Evolutionary conservation across 176 grass and related monocot genomes (phyloP), one percentile per base, ranked within the genome.

Genomic region (Zoysia pacifica): DNA sequence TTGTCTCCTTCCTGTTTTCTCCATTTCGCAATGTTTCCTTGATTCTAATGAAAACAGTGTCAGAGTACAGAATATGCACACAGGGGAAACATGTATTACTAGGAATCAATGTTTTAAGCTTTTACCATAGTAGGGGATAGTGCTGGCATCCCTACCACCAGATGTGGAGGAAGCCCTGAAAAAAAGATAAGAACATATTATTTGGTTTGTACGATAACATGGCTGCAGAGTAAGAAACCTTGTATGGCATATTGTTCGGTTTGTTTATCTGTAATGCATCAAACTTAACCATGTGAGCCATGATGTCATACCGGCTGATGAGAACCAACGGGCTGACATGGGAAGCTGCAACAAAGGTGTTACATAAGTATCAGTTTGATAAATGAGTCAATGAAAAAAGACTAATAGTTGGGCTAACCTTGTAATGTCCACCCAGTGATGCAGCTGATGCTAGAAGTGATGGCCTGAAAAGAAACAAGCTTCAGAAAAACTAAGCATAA

Each of bases 81-180:
- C 48, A 49, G 48, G 47, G 11, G 11, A 11, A 49, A 49, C 48
- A 49, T 49, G 48, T 9, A 49, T 49, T 49, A 49, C 9, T 48
- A 28, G 28, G 28, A 28, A 79, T 67, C 58, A 60, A 62, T 69
- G 10, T 67, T 28, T 87, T 39, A 82, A 63, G 52, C 5, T 63
- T 66, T 89, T 80, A 98, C 96, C 92, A 98, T 98, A 75, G 92
- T 95, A 61, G 96, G 96, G 37, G 96, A 98, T 9, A 98, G 72
- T 15, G 96, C 96, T 67, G 96, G 92, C 96, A 98, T 98, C 73
- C 86, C 92, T 62, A 95, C 82, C 73, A 98, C 86, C 56, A 91
- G 67, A 83, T 94, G 92, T 53, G 90, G 85, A 76, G 96, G 86
- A 87, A 93, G 83, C 81, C 83, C 96, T 95, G 83, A 28, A 1